These are phyloP conservation scores for Marasmius fiardii DNA, from an alignment of 1,284 basidiomycete species.

Conservation along the genomic window DNA sequence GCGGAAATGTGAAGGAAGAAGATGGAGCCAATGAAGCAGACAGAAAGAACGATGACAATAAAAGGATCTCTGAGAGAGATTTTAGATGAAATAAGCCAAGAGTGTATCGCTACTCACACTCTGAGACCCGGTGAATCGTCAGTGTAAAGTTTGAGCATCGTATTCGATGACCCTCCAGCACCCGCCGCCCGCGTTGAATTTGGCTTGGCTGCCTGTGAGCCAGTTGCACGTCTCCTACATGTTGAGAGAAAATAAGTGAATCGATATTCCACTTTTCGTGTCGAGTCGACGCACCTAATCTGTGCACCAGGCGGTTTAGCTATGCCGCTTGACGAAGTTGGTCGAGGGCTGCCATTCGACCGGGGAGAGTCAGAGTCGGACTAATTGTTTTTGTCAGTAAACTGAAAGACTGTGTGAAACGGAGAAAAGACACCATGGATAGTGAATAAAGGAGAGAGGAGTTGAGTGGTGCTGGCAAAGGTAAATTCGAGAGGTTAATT, in stretches of 20 bases:
- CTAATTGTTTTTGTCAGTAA: conserved; percentile 27
- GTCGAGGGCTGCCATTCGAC: conserved; percentile 34
- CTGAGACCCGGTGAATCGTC: conserved; percentile 95
- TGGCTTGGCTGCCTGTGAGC: conserved; percentile 69
- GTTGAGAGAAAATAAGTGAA: neutral
- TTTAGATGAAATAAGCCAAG: neutral
- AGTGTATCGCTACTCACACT: conserved; percentile 68
- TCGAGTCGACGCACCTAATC: conserved; percentile 56
- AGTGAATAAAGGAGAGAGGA: neutral
- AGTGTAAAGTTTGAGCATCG: conserved; percentile 98
- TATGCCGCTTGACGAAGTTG: conserved; percentile 37
- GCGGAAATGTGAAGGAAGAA: conserved; percentile 99
- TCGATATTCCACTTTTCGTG: neutral
- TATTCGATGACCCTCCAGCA: conserved; percentile 94
- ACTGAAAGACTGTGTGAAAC: no score
- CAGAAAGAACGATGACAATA: conserved; percentile 94
- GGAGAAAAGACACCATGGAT: neutral
- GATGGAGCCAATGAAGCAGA: conserved; percentile 98
- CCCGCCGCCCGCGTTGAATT: conserved; percentile 92
- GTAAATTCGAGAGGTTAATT: neutral
- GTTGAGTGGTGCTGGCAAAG: neutral
- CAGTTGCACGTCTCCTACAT: conserved; percentile 76
- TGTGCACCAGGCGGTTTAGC: conserved; percentile 74
- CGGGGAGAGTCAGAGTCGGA: conserved; percentile 65
- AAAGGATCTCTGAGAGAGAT: conserved; percentile 86